Evolutionary conservation across 768 basidiomycete genomes (phyloP).

Genomic region (Termitomyces titanicus): DNA sequence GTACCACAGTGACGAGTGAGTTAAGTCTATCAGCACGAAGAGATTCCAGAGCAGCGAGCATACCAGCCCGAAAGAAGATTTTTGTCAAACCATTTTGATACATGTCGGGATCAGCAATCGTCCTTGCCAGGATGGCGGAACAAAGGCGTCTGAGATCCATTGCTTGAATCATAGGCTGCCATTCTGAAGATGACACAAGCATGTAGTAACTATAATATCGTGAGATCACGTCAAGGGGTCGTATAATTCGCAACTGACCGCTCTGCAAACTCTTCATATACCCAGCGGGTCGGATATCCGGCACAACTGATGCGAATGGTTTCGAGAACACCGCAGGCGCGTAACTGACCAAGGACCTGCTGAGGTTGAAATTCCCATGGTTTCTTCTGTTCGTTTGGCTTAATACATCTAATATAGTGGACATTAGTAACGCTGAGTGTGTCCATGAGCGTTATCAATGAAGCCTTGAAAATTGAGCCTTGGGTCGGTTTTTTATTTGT

Average conservation of each 20-base stretch:
- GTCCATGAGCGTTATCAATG: conserved; percentile 91
- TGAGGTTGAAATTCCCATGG: conserved; percentile 98
- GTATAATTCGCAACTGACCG: conserved; percentile 49
- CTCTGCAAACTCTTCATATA: conserved; percentile 97
- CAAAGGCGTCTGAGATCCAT: conserved; percentile 81
- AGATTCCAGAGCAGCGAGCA: conserved; percentile 94
- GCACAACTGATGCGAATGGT: conserved; percentile 99
- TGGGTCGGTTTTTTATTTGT: conserved; percentile 90
- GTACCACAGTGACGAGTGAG: conserved; percentile 88
- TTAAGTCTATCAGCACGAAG: conserved; percentile 86
- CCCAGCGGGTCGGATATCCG: conserved; percentile 98
- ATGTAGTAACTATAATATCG: conserved; percentile 78
- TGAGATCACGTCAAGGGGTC: conserved; percentile 13
- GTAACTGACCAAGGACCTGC: conserved; percentile 90
- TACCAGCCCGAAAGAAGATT: conserved; percentile 99
- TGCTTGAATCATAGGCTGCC: conserved; percentile 82
- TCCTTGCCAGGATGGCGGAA: conserved; percentile 76
- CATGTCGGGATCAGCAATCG: conserved; percentile 92
- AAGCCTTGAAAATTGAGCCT: conserved; percentile 97
- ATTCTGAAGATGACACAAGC: conserved; percentile 83
- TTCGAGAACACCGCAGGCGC: conserved; percentile 98
- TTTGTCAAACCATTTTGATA: conserved; percentile 97
- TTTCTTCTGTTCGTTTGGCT: conserved; percentile 94
- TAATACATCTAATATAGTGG: conserved; percentile 99
- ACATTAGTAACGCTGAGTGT: conserved; percentile 97